phyloP scores from a whole-genome alignment of 306 rosid genomes.

The Lathyrus aphaca region DNA sequence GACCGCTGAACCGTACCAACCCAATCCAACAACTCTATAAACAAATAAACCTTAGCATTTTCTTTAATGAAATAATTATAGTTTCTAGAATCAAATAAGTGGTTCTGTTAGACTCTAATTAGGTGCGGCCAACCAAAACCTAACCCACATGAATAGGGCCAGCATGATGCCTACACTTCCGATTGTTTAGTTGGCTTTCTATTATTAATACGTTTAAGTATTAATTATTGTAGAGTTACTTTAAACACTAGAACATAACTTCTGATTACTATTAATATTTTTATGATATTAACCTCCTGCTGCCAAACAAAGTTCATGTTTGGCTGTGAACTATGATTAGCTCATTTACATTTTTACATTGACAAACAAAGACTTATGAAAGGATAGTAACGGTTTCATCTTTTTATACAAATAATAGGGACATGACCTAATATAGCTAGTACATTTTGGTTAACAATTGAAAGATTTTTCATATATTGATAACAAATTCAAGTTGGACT shows the following conservation, averaged over 20 bases:
- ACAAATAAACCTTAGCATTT: not conserved
- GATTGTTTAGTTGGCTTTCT: conserved; percentile 16
- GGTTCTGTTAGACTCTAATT: conserved; percentile 33
- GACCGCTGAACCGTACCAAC: no score
- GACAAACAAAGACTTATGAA: conserved; percentile 5
- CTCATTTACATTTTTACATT: conserved; percentile 29
- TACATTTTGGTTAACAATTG: conserved; percentile 37
- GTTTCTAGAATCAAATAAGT: conserved; percentile 32
- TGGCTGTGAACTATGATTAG: conserved; percentile 20
- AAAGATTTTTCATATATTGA: conserved; percentile 28
- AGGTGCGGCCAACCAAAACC: conserved; percentile 59
- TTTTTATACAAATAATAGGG: conserved; percentile 26
- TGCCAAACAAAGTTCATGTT: conserved; percentile 21
- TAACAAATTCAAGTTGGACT: conserved; percentile 40
- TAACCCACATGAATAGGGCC: conserved; percentile 56
- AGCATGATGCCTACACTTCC: conserved; percentile 47
- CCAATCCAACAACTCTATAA: no score
- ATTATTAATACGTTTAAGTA: conserved; percentile 8
- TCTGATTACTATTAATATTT: not conserved
- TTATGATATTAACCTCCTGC: conserved; percentile 27
- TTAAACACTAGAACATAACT: conserved; percentile 12
- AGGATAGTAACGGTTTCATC: conserved; percentile 11
- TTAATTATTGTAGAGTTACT: conserved; percentile 1
- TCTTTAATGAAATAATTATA: conserved; percentile 15
- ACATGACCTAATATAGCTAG: conserved; percentile 40